Evolutionary conservation across 208 protist genomes (phyloP).

Genomic region (Acanthamoeba lenticulata): DNA sequence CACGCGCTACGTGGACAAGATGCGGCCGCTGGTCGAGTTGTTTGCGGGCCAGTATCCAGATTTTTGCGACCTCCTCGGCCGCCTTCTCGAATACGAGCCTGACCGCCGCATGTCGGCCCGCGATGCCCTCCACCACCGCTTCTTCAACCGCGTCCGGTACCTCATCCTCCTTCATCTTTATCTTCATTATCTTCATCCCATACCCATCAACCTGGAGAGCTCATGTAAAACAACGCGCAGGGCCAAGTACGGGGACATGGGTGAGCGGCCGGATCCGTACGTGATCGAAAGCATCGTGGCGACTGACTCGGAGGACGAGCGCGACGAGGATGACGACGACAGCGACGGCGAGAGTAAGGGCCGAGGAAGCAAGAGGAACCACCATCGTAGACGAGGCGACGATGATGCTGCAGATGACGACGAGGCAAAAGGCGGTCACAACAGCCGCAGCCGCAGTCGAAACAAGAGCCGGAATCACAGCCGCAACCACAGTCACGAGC

Average conservation of each 20-base stretch:
- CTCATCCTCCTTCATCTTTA: not conserved
- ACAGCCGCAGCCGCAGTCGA: not conserved
- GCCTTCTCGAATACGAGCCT: constrained; percentile 82
- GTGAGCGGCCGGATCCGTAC: not conserved
- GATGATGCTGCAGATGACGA: no score
- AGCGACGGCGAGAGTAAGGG: not conserved
- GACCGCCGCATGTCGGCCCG: constrained; percentile 77
- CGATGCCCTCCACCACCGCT: constrained; percentile 81
- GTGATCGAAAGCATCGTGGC: constrained; percentile 21
- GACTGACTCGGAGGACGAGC: not conserved
- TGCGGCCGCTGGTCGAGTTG: not conserved
- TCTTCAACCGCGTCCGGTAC: constrained; percentile 72
- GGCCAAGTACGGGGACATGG: not conserved
- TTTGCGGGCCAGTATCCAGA: not conserved
- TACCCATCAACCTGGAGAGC: no score
- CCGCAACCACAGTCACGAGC: no score
- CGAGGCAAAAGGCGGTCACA: not conserved
- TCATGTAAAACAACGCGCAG: not conserved
- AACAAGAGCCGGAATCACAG: no score
- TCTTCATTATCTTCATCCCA: not conserved
- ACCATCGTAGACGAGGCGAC: no score
- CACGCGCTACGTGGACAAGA: constrained; percentile 45
- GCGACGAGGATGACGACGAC: not conserved
- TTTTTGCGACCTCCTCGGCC: constrained; percentile 53
- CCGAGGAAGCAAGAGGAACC: not conserved